Base-by-base conservation (phyloP, 2,329 filamentous ascomycete species). In the Tolypocladium album region DNA sequence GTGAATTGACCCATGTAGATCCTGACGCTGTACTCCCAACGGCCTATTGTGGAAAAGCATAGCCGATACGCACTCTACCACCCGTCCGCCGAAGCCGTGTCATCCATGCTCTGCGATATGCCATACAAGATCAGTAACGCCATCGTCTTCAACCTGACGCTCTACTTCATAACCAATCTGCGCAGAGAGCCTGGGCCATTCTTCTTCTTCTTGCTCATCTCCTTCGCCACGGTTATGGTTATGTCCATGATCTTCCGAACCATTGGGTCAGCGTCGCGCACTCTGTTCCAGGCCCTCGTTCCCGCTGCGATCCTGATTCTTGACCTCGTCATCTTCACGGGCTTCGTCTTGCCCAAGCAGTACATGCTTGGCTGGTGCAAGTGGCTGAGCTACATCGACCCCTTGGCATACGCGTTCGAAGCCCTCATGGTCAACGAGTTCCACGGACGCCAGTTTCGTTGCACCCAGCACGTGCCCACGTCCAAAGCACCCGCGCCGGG, bases 31-130 rank as follows among this genome's bases (percentile, higher is more conserved):
- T 97, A 94, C 70, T 84, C 89, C 2, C 92, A 96, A 82, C 88
- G 92, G 43, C 88, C 89, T 1, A 96, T 96, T 67, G 90, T 97
- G 62, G 91, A 96, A 70, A 96, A 96, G 71, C 92, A 97, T 67
- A 77, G 82, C 60, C 85, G 88, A 61, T 96, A 96, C 70, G 91
- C 92, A 22, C 80, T 96, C 22, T 96, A 96, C 68, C 92, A 96
- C 68, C 91, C 92, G 0, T 92, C 88, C 12, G 88, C 91, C 20
- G 92, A 97, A 79, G 90, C 91, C n/a, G 81, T 90, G 61, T 85
- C 89, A 0, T 94, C 89, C 12, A 94, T 96, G 88, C 74, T 96
- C 38, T 88, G 84, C 63, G 92, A 97, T 67, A 75, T 96, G 74
- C 92, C 92, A 0, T 90, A 90, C 74, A 96, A 75, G 65, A 74